Percentiles rank a stretch among this genome's conserved stretches.
phyloP scores from a whole-genome alignment of 192 early-diverging fungal genomes.

The Geosiphon pyriformis region DNA sequence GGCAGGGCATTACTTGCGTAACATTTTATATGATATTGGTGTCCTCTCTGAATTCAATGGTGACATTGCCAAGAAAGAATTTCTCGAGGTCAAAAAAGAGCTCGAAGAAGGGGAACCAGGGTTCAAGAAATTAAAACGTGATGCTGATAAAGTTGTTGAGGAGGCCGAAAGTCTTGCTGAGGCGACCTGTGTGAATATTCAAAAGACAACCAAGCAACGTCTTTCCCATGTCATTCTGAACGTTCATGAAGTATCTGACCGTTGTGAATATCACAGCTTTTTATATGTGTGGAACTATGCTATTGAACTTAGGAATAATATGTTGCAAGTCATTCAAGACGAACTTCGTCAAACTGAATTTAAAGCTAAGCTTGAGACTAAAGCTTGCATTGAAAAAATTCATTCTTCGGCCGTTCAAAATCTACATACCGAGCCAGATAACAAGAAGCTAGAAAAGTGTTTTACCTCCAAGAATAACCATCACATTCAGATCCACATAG shows the following conservation, averaged over 20 bases:
- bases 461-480: slow-evolving; percentile 24
- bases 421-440: not conserved
- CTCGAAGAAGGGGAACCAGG: slow-evolving; percentile 63
- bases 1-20: slow-evolving; percentile 83
- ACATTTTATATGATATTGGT: slow-evolving; percentile 77
- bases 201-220: slow-evolving; percentile 33
- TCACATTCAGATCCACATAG: slow-evolving; percentile 27
- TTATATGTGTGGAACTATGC: slow-evolving; percentile 86
- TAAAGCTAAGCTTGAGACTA: slow-evolving; percentile 43
- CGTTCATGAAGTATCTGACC: slow-evolving; percentile 58
- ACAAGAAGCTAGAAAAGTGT: slow-evolving; percentile 8
- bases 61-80: slow-evolving; percentile 49
- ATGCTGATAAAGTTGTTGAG: slow-evolving; percentile 65
- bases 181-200: slow-evolving; percentile 51
- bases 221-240: slow-evolving; percentile 55
- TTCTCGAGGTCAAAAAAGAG: slow-evolving; percentile 55
- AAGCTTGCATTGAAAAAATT: slow-evolving; percentile 36
- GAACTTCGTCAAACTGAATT: slow-evolving; percentile 58
- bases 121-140: slow-evolving; percentile 68
- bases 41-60: slow-evolving; percentile 69
- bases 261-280: slow-evolving; percentile 75
- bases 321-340: slow-evolving; percentile 58
- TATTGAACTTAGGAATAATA: slow-evolving; percentile 64
- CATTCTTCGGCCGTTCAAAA: slow-evolving; percentile 34
- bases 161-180: slow-evolving; percentile 58